These are phyloP conservation scores for Elymus sibiricus DNA, from an alignment of 176 grass and related monocot genomes.

Conservation along the genomic window DNA sequence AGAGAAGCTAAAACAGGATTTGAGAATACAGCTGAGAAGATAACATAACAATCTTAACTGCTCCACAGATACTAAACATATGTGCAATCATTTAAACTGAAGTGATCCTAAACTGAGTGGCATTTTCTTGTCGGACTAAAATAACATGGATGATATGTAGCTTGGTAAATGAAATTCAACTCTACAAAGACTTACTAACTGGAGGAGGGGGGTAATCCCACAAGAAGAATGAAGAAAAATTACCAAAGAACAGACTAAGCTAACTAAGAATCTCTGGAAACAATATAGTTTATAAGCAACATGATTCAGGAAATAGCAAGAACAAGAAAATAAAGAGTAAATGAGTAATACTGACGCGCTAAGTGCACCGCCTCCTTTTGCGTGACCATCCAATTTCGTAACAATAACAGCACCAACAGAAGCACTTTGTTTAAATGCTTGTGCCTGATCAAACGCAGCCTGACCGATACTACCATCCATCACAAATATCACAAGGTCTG, in stretches of 20 bases:
- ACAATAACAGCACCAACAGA: slow-evolving; percentile 77
- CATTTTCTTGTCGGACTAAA: neutral
- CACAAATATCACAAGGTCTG: slow-evolving; percentile 84
- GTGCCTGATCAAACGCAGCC: slow-evolving; percentile 83
- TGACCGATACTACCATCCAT: slow-evolving; percentile 92
- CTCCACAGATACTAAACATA: neutral
- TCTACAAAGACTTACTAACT: neutral
- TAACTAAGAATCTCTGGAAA: neutral
- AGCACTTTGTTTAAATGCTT: slow-evolving; percentile 86
- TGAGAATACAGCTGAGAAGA: neutral
- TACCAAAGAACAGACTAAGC: neutral
- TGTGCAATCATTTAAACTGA: neutral
- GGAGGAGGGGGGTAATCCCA: neutral
- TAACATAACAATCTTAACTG: neutral
- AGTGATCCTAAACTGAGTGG: neutral
- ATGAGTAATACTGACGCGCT: slow-evolving; percentile 67
- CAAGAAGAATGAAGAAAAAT: neutral
- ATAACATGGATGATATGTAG: neutral
- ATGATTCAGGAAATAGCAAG: neutral
- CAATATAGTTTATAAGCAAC: neutral
- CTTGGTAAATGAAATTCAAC: neutral
- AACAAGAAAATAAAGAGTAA: slow-evolving; percentile 4
- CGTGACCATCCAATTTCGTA: slow-evolving; percentile 86
- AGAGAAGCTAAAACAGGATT: neutral
- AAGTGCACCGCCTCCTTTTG: slow-evolving; percentile 87